Evolutionary conservation across 257 asterid species (phyloP).

Genomic region (Solanum microdontum): DNA sequence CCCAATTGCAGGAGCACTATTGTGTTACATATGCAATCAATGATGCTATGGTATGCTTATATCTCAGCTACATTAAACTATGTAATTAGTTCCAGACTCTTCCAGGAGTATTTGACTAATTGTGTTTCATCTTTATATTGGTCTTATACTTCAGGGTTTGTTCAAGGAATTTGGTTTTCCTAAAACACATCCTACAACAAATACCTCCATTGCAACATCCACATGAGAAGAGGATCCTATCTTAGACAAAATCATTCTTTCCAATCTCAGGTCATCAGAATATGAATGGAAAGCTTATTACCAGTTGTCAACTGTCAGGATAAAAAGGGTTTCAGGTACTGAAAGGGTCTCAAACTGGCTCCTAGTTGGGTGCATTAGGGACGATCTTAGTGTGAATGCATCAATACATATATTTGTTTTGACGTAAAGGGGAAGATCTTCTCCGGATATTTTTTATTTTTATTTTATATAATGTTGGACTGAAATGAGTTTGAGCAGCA

Average conservation of each 20-base stretch:
- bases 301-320: not conserved
- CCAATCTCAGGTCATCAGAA: not conserved
- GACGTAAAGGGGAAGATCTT: constrained; percentile 1
- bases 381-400: not conserved
- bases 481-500: not conserved
- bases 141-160: constrained; percentile 40
- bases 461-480: not conserved
- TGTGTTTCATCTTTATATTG: not conserved
- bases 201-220: constrained; percentile 25
- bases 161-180: constrained; percentile 71
- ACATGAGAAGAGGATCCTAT: constrained; percentile 1
- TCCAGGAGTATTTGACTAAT: not conserved
- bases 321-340: not conserved
- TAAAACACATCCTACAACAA: constrained; percentile 18
- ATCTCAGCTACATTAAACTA: not conserved
- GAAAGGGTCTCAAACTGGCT: not conserved
- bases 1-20: constrained; percentile 78
- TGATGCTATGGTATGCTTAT: constrained; percentile 59
- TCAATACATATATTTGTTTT: constrained; percentile 1
- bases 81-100: not conserved
- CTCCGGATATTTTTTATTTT: not conserved
- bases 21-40: constrained; percentile 80
- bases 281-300: not conserved
- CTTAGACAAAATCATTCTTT: not conserved
- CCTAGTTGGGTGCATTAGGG: not conserved